A percentile compares a stretch with the other conserved stretches of the same genome.
Conservation (phyloP, 257 asterid species). For the Lithospermum erythrorhizon region DNA sequence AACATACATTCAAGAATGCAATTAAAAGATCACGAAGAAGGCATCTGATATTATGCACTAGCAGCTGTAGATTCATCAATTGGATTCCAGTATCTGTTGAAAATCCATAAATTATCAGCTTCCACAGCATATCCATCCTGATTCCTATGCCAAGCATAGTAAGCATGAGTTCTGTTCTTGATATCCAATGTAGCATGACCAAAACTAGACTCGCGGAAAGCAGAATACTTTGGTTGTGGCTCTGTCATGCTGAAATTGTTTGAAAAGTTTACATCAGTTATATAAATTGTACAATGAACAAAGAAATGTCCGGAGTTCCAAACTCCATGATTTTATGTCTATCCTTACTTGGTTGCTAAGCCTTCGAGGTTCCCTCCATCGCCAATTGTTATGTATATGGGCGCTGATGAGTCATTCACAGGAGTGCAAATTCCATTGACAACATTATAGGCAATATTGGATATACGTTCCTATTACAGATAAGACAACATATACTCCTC, state of each 20-base stretch:
- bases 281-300: neutral
- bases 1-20: neutral
- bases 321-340: neutral
- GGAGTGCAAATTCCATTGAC: constrained; percentile 35
- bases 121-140: constrained; percentile 25
- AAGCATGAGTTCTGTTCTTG: constrained; percentile 42
- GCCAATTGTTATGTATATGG: constrained; percentile 41
- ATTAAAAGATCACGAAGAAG: neutral
- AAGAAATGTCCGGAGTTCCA: neutral
- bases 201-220: constrained; percentile 40
- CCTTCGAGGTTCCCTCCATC: constrained; percentile 62
- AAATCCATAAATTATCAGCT: constrained; percentile 12
- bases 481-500: neutral
- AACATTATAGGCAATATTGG: constrained; percentile 34
- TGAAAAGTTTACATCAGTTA: neutral
- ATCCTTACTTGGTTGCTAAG: neutral
- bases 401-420: constrained; percentile 31
- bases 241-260: constrained; percentile 30
- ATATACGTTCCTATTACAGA: constrained; percentile 24
- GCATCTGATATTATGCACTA: neutral
- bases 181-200: constrained; percentile 43
- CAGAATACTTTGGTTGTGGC: constrained; percentile 48
- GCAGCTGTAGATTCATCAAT: constrained; percentile 10
- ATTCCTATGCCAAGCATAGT: constrained; percentile 37
- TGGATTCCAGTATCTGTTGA: constrained; percentile 9